A percentile compares a stretch with the other conserved stretches of the same genome.
Conservation (phyloP, 345 rosid genomes). For the Sapria himalayana region DNA sequence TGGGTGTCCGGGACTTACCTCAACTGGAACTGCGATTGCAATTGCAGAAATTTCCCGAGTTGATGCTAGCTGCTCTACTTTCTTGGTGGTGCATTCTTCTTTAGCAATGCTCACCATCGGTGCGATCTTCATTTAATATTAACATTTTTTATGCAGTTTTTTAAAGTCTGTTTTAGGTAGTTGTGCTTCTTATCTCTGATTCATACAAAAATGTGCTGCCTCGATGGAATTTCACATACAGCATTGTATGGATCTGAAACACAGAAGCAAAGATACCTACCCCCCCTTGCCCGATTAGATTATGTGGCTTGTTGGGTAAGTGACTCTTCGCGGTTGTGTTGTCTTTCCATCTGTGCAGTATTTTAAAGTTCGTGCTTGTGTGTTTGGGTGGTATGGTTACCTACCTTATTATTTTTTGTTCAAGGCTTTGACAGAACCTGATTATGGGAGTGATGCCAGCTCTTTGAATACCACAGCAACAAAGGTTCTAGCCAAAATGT, state of each 20-base stretch:
- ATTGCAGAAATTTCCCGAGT: constrained; percentile 77
- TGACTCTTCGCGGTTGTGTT: constrained; percentile 3
- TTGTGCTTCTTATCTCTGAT: neutral
- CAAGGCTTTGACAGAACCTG: constrained; percentile 92
- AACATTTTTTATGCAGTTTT: neutral
- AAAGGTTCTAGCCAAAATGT: constrained; percentile 47
- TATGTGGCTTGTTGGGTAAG: constrained; percentile 83
- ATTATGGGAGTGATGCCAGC: constrained; percentile 94
- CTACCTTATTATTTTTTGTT: constrained; percentile 4
- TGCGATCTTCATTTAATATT: constrained; percentile 14
- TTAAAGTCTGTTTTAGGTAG: neutral
- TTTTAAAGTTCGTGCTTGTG: neutral
- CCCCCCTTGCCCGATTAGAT: constrained; percentile 54
- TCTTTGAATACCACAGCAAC: constrained; percentile 55
- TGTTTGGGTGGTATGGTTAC: constrained; percentile 3
- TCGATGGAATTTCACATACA: constrained; percentile 21
- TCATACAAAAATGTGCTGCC: neutral
- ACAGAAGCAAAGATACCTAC: constrained; percentile 67
- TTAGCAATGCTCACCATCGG: constrained; percentile 95
- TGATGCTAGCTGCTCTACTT: constrained; percentile 88
- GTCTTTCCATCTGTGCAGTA: neutral
- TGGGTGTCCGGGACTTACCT: constrained; percentile 79
- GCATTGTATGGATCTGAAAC: constrained; percentile 84
- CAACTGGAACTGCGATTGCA: constrained; percentile 49
- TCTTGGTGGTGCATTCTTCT: constrained; percentile 73